phyloP scores from a whole-genome alignment of 257 asterid species.

The Solanum chiquidenum region DNA sequence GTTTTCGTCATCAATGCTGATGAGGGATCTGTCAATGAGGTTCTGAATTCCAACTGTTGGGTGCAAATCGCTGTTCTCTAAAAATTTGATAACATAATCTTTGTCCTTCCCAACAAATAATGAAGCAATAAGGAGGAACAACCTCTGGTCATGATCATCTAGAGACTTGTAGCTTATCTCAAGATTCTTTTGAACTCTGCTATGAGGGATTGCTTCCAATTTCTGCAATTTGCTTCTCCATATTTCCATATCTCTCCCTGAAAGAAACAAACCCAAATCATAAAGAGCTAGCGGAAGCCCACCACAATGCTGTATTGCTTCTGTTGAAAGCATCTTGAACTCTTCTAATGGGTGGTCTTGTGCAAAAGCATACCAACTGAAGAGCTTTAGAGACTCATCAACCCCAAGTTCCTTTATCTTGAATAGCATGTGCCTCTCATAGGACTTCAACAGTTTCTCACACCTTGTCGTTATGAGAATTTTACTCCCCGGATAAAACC shows the following conservation, averaged over 20 bases:
- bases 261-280: constrained; percentile 1
- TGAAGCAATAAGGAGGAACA: constrained; percentile 1
- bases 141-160: neutral
- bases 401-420: neutral
- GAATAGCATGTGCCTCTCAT: neutral
- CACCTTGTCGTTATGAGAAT: constrained; percentile 8
- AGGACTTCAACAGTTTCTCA: neutral
- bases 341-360: constrained; percentile 1
- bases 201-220: constrained; percentile 1
- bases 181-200: constrained; percentile 1
- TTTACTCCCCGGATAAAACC: constrained; percentile 13
- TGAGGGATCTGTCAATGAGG: constrained; percentile 6
- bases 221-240: constrained; percentile 7
- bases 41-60: constrained; percentile 6
- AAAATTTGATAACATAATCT: neutral
- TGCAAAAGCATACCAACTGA: constrained; percentile 6
- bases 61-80: constrained; percentile 2
- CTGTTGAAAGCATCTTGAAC: neutral
- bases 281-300: constrained; percentile 14
- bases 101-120: constrained; percentile 8
- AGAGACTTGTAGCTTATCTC: constrained; percentile 3
- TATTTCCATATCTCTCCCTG: neutral
- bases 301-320: neutral
- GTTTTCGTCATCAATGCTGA: neutral
- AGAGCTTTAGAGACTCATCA: constrained; percentile 4